phyloP scores from a whole-genome alignment of 495 filamentous ascomycete species.

The Hyaloscypha finlandica region DNA sequence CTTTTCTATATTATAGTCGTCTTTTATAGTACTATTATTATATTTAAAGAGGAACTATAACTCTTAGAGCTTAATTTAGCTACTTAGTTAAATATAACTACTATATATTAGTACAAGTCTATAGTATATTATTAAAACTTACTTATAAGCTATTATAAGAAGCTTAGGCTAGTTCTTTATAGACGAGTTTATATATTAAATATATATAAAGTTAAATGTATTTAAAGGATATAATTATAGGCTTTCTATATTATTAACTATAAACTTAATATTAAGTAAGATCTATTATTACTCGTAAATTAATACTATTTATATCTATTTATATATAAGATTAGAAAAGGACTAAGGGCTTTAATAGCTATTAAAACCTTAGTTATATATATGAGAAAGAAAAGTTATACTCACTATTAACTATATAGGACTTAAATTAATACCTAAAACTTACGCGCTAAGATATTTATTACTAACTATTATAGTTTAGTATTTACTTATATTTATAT shows the following conservation, averaged over 20 bases:
- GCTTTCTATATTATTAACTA: constrained; percentile 62
- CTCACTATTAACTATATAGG: constrained; percentile 44
- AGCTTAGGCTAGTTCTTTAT: constrained; percentile 62
- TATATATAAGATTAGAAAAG: too few relatives aligned
- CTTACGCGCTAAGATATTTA: constrained; percentile 34
- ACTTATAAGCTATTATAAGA: constrained; percentile 39
- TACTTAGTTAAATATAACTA: constrained; percentile 50
- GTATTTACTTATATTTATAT: not conserved
- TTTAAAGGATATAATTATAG: constrained; percentile 49
- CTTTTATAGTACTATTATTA: constrained; percentile 18
- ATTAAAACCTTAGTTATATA: too few relatives aligned
- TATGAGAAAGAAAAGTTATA: too few relatives aligned
- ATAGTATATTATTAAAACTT: not conserved
- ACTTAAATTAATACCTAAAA: constrained; percentile 49
- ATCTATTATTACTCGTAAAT: constrained; percentile 16
- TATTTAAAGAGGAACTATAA: constrained; percentile 38
- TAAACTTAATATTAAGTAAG: constrained; percentile 66
- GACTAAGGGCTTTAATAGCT: too few relatives aligned
- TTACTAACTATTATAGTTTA: constrained; percentile 1
- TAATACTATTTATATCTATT: too few relatives aligned
- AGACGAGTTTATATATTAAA: constrained; percentile 55
- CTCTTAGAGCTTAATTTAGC: constrained; percentile 62
- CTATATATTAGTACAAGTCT: not conserved
- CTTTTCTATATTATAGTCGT: constrained; percentile 34
- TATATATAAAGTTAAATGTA: constrained; percentile 60